Base-by-base conservation (phyloP, 208 protist genomes). In the Naegleria fowleri region DNA sequence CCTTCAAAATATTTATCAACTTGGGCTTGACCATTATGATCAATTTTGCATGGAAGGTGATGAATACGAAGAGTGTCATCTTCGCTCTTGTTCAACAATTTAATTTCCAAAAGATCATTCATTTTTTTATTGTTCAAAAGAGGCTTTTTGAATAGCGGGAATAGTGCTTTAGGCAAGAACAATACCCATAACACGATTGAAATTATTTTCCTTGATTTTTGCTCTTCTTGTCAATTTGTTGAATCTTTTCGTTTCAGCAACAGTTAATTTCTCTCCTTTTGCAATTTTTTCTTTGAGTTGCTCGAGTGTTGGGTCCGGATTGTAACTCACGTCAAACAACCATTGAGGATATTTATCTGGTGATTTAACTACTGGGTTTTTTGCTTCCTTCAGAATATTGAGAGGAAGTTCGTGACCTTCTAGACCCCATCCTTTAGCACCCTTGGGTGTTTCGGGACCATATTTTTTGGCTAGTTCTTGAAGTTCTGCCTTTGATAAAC, bases 201-300 rank as follows among this genome's bases (percentile, higher is more conserved):
- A 67, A 19, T 67, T 67, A 67, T 67, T 67, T 67, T 67, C 55
- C 55, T 67, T 67, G 55, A 67, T 67, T 67, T 67, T 67, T 67
- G 11, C 19, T 67, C 55, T 67, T 67, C 55, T 67, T 29, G 22
- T 67, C 55, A 67, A 67, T 67, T 67, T 67, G 1, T 4, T 2
- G 2, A 67, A 29, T 67, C 55, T 67, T 13, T 67, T 67, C 19
- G 1, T 0, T 19, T 67, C 55, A 15, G 13, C 55, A 67, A 19
- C 1, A 13, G 55, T 67, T 67, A 67, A 19, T 67, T 67, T 2
- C 22, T 67, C 19, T 67, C 55, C 55, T 29, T 29, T 67, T 2
- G 55, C 55, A 15, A 3, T 67, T 29, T 67, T 67, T 67, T 15
- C 11, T 29, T 67, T 67, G 55, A 67, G 55, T 67, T 67, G 55